Base-by-base conservation (phyloP, 2,329 filamentous ascomycete genomes). In the Clonostachys rhizophaga region DNA sequence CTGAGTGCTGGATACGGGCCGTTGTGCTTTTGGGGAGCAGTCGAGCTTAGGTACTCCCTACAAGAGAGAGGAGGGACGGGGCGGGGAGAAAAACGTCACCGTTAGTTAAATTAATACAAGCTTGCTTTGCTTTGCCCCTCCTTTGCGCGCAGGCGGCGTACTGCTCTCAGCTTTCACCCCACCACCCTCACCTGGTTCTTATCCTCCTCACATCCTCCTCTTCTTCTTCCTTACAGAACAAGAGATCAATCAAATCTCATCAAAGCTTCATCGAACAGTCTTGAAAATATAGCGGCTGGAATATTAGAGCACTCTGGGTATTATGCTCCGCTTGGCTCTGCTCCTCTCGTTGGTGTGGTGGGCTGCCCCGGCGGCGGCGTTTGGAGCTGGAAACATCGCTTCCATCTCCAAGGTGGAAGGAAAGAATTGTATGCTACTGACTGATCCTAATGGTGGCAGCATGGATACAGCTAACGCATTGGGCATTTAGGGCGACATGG, bases 321-420 rank as follows among this genome's bases (percentile, higher is more conserved):
- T 20, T 30, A 50, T 49, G 47, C 47, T 49, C 44, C 40, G 44
- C 40, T 50, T 49, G 34, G 20, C 43, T 37, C 43, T 52, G 59
- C 65, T 79, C 57, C 59, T 82, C 54, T 69, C 92, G 55, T 72
- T 91, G 56, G 69, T 81, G 54, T 80, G 89, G 58, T 81, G 84
- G 46, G 75, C 75, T 50, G 43, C 44, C 17, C 87, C 87, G 16
- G 79, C 81, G 35, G 75, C 86, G 55, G 89, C 88, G 47, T 95
- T 95, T 62, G 90, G 90, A 55, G 90, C 90, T 58, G 91, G 91
- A 52, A 95, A 95, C 67, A 94, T 95, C 63, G 89, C 87, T 40
- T 83, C 86, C 49, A 78, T 89, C 50, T 87, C 89, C 60, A 86
- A 84, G 63, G 77, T 95, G 46, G 89, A 94, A 66, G 90, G 89